Conservation (phyloP, 2,329 filamentous ascomycete species). For the Aspergillus viridinutans region DNA sequence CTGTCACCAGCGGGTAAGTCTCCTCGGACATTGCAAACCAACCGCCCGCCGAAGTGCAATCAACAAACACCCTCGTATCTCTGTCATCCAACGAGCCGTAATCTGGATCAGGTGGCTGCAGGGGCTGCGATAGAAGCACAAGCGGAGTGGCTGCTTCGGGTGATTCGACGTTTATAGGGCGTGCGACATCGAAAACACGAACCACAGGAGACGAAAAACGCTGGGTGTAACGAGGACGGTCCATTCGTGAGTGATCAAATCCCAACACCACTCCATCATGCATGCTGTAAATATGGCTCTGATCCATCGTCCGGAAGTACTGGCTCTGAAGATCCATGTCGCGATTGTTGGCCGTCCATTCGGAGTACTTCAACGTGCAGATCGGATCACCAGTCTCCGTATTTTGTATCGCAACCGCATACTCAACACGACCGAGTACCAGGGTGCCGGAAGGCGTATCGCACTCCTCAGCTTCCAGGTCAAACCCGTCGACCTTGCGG, state of each 20-base stretch:
- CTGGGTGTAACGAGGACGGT: constrained; percentile 60
- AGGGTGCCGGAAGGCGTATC: constrained; percentile 69
- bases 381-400: constrained; percentile 68
- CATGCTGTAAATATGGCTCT: constrained; percentile 81
- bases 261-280: constrained; percentile 82
- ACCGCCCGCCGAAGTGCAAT: constrained; percentile 77
- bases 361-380: constrained; percentile 85
- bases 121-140: constrained; percentile 80
- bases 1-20: constrained; percentile 79
- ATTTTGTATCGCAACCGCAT: constrained; percentile 80
- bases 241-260: constrained; percentile 61
- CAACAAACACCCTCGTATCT: constrained; percentile 71
- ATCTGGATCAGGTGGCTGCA: constrained; percentile 53
- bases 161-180: constrained; percentile 62
- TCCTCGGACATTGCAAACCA: constrained; percentile 93
- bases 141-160: constrained; percentile 64
- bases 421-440: constrained; percentile 81
- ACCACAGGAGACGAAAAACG: constrained; percentile 74
- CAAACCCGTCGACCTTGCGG: constrained; percentile 61
- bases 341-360: constrained; percentile 90
- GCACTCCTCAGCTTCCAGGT: constrained; percentile 65
- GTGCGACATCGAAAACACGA: constrained; percentile 82
- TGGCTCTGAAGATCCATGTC: constrained; percentile 84
- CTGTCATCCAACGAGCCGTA: constrained; percentile 47
- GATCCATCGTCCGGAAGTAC: constrained; percentile 74